Conservation (phyloP, 2,329 filamentous ascomycete genomes). For the Sporothrix pallida region DNA sequence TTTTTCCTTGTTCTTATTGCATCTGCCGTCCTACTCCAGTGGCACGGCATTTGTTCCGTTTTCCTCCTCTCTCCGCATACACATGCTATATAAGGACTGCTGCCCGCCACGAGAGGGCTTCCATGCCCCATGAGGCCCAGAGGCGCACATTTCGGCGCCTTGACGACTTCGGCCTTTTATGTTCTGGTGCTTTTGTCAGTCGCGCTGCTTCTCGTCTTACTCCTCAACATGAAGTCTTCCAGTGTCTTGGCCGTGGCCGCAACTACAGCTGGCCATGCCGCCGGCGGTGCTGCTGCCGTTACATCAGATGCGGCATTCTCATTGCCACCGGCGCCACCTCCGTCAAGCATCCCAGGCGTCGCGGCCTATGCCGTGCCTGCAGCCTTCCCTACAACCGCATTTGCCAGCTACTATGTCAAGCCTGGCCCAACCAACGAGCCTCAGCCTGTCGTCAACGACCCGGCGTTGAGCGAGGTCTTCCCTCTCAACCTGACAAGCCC, state of each 20-base stretch:
- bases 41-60: constrained; percentile 1
- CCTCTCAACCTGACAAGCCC: constrained; percentile 61
- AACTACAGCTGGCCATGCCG: constrained; percentile 10
- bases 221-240: constrained; percentile 27
- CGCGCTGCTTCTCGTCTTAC: constrained; percentile 32
- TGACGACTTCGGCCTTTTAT: constrained; percentile 28
- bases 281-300: constrained; percentile 7
- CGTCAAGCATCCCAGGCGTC: constrained; percentile 43
- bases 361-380: constrained; percentile 50
- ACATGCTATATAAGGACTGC: constrained; percentile 31
- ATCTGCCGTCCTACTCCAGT: not conserved
- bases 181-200: constrained; percentile 32
- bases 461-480: constrained; percentile 56
- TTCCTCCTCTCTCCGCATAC: not conserved
- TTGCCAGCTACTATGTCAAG: constrained; percentile 55
- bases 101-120: constrained; percentile 22
- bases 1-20: constrained; percentile 3
- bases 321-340: constrained; percentile 3
- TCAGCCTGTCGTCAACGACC: constrained; percentile 55
- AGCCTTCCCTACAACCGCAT: constrained; percentile 58
- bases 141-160: constrained; percentile 14
- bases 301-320: constrained; percentile 12
- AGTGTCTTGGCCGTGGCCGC: constrained; percentile 9
- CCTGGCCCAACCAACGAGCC: constrained; percentile 45
- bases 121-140: constrained; percentile 26